Evolutionary conservation across 2,329 filamentous ascomycete genomes (phyloP).

Genomic region (Trichoderma breve): DNA sequence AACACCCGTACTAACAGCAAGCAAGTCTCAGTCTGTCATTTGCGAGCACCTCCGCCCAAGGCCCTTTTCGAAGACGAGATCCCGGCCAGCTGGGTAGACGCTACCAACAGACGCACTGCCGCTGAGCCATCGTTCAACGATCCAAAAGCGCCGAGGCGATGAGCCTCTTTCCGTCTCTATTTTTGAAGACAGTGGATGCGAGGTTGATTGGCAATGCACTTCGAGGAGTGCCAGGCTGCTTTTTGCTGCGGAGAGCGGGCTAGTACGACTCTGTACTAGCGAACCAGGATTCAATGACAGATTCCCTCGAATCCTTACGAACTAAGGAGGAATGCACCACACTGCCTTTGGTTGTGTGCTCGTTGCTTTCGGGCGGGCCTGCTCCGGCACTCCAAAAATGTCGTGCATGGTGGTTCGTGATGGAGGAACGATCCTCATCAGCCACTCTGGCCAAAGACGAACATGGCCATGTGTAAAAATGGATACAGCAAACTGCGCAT

Average conservation of each 20-base stretch:
- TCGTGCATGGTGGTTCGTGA: constrained; percentile 3
- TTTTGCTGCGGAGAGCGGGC: neutral
- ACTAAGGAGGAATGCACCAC: neutral
- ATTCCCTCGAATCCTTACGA: neutral
- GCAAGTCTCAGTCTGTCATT: neutral
- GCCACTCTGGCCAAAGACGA: neutral
- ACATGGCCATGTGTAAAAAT: neutral
- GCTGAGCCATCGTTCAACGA: neutral
- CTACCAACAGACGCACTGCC: neutral
- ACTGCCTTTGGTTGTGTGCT: neutral
- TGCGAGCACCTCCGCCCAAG: neutral
- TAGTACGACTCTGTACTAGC: neutral
- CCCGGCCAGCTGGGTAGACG: neutral
- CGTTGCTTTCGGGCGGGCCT: neutral
- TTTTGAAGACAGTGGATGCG: neutral
- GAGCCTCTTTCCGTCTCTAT: neutral
- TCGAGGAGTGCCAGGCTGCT: neutral
- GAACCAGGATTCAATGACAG: neutral
- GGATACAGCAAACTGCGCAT: neutral
- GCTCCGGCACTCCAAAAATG: constrained; percentile 1
- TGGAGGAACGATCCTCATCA: constrained; percentile 4
- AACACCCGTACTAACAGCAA: neutral
- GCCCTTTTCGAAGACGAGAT: neutral
- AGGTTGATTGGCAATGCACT: neutral
- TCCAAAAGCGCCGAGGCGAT: neutral